These are phyloP conservation scores for Leptographium radiaticola DNA, from an alignment of 2,329 filamentous ascomycete species.

Conservation along the genomic window DNA sequence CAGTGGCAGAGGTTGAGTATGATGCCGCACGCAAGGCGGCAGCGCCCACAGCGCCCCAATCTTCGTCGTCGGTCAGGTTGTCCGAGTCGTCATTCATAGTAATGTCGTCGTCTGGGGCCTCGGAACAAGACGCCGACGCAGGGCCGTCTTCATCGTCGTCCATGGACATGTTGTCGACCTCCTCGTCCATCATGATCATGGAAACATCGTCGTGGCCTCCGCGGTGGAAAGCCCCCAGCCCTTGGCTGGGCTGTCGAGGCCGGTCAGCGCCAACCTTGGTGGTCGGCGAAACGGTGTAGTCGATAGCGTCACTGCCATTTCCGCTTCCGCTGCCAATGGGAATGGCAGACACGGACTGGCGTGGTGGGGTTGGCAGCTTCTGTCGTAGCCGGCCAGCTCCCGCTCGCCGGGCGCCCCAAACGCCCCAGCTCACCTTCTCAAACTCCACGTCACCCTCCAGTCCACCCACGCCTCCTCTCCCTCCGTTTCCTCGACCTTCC, in stretches of 20 bases:
- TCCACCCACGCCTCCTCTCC: conserved; percentile 38
- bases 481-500: conserved; percentile 56
- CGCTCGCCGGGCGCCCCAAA: conserved; percentile 72
- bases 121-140: conserved; percentile 61
- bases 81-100: conserved; percentile 59
- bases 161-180: conserved; percentile 91
- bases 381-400: conserved; percentile 25
- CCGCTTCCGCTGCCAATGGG: conserved; percentile 34
- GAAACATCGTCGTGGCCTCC: conserved; percentile 47
- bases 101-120: conserved; percentile 53
- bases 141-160: conserved; percentile 57
- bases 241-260: conserved; percentile 35
- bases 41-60: conserved; percentile 84
- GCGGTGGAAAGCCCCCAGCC: conserved; percentile 58
- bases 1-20: conserved; percentile 36
- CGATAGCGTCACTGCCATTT: conserved; percentile 3
- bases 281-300: background rate
- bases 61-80: conserved; percentile 87
- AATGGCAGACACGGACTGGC: conserved; percentile 36
- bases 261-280: conserved; percentile 20
- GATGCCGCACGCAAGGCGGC: conserved; percentile 63
- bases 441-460: conserved; percentile 64
- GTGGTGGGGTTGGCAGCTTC: conserved; percentile 13
- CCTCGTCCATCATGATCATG: conserved; percentile 69
- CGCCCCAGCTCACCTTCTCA: conserved; percentile 94